phyloP scores from a whole-genome alignment of 169 alveolate species.

The Perkinsus olseni region DNA sequence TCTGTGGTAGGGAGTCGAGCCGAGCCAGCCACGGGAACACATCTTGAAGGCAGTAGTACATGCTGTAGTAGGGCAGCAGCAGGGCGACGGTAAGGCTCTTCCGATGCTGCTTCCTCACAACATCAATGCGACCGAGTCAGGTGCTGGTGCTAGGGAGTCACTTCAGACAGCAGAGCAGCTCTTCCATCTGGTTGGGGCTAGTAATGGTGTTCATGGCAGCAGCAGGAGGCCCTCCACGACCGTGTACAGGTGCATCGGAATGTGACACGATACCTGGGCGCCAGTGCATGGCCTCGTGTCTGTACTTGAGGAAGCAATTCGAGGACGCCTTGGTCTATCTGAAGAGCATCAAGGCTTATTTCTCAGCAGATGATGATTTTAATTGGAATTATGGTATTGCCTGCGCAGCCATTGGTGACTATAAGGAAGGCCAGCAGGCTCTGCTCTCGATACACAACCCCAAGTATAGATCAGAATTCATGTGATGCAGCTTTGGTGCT shows the following conservation, averaged over 20 bases:
- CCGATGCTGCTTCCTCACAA: too few relatives aligned
- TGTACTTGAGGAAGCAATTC: constrained; percentile 61
- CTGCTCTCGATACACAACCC: constrained; percentile 45
- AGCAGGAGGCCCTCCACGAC: background rate
- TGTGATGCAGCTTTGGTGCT: background rate
- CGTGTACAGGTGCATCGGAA: constrained; percentile 64
- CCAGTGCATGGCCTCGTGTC: constrained; percentile 77
- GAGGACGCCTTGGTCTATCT: constrained; percentile 77
- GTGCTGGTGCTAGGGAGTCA: constrained; percentile 54
- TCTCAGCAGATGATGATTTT: constrained; percentile 76
- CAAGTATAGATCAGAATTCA: constrained; percentile 17
- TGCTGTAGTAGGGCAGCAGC: constrained; percentile 56
- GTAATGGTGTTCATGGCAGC: background rate
- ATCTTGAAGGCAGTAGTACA: constrained; percentile 71
- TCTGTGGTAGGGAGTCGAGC: background rate
- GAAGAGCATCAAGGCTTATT: constrained; percentile 60
- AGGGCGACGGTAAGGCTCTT: background rate
- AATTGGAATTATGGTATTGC: constrained; percentile 81
- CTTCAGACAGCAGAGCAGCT: constrained; percentile 58
- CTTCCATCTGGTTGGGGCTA: constrained; percentile 74
- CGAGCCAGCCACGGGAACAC: constrained; percentile 61
- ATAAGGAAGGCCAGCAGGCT: constrained; percentile 66
- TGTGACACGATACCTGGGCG: constrained; percentile 85
- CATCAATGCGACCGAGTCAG: too few relatives aligned
- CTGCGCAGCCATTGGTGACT: constrained; percentile 69